Conservation (phyloP, 805 yeast genomes). For the Candida rishiriensis region DNA sequence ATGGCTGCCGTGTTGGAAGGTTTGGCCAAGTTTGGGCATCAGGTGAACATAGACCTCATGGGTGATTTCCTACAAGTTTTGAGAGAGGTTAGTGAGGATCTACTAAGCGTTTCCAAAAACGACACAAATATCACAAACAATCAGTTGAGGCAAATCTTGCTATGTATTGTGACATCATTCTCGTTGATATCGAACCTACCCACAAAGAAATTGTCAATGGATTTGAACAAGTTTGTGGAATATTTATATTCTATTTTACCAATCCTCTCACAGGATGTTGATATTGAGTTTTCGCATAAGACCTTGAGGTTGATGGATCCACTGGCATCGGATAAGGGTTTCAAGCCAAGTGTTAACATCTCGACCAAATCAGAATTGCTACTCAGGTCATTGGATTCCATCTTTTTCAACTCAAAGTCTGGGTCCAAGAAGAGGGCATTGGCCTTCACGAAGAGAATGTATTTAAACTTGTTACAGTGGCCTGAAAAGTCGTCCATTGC, state of each 20-base stretch:
- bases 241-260: slow-evolving; percentile 67
- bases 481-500: slow-evolving; percentile 90
- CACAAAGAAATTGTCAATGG: slow-evolving; percentile 69
- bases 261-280: slow-evolving; percentile 70
- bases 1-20: slow-evolving; percentile 92
- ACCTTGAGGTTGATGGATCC: slow-evolving; percentile 81
- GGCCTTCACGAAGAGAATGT: slow-evolving; percentile 80
- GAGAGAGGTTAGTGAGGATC: slow-evolving; percentile 66
- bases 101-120: slow-evolving; percentile 38
- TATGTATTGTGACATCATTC: slow-evolving; percentile 88
- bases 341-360: slow-evolving; percentile 73
- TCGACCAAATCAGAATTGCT: slow-evolving; percentile 86
- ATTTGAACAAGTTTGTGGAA: slow-evolving; percentile 74
- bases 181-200: slow-evolving; percentile 75
- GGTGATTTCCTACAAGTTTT: slow-evolving; percentile 91
- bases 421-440: slow-evolving; percentile 64
- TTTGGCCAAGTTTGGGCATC: slow-evolving; percentile 80
- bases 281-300: slow-evolving; percentile 80
- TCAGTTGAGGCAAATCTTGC: slow-evolving; percentile 66
- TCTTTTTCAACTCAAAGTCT: slow-evolving; percentile 72
- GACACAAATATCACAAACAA: slow-evolving; percentile 37
- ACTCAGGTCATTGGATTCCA: slow-evolving; percentile 69
- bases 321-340: slow-evolving; percentile 34
- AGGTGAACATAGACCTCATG: slow-evolving; percentile 86
- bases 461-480: slow-evolving; percentile 60